These are phyloP conservation scores for Bonia amplexicaulis DNA, from an alignment of 176 grass and related monocot species.

Conservation along the genomic window DNA sequence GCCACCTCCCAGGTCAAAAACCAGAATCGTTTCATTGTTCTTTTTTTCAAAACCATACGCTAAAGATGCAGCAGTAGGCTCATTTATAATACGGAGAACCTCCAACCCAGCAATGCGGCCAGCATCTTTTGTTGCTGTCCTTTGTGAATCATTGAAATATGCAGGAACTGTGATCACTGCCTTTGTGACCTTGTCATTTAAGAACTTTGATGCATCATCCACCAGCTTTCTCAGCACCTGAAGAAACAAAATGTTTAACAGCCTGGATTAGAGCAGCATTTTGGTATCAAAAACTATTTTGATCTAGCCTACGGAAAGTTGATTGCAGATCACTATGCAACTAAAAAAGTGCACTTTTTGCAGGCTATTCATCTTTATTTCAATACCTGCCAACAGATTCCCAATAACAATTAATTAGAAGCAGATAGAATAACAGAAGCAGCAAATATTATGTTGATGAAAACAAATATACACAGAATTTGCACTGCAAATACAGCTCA, in stretches of 20 bases:
- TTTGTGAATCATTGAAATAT: constrained; percentile 79
- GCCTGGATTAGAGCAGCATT: neutral
- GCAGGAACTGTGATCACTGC: constrained; percentile 71
- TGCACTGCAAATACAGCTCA: neutral
- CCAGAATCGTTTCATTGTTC: constrained; percentile 78
- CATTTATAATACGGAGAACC: constrained; percentile 81
- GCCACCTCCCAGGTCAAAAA: constrained; percentile 71
- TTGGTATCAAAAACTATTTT: neutral
- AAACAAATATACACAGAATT: neutral
- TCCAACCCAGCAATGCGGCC: constrained; percentile 71
- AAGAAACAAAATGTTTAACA: neutral
- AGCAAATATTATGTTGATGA: neutral
- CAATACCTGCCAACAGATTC: neutral
- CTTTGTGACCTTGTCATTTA: constrained; percentile 77
- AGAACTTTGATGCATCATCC: constrained; percentile 79
- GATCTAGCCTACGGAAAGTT: neutral
- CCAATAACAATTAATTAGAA: neutral
- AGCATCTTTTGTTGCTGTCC: constrained; percentile 83
- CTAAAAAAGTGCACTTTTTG: no score
- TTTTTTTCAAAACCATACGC: constrained; percentile 84
- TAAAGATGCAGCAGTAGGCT: constrained; percentile 61
- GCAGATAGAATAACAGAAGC: neutral
- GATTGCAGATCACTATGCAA: neutral
- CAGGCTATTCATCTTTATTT: no score
- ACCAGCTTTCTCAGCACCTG: constrained; percentile 66